phyloP scores from a whole-genome alignment of 805 yeast species.

The Yarrowia sp. region DNA sequence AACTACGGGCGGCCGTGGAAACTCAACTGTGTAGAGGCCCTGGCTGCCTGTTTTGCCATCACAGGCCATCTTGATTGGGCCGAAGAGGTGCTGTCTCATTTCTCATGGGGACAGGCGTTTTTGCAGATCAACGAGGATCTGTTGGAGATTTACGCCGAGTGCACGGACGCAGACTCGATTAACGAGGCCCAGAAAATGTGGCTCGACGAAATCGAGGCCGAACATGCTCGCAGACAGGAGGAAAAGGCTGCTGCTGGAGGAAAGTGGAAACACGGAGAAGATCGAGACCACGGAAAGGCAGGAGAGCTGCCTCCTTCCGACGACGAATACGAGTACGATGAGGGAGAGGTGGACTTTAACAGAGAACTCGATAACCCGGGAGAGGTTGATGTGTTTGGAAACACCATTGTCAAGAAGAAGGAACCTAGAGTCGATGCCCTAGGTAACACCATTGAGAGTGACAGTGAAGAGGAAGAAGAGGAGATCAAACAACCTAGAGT shows the following conservation, averaged over 20 bases:
- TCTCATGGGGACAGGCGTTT: slow-evolving; percentile 94
- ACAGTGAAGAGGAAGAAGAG: slow-evolving; percentile 18
- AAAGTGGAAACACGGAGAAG: slow-evolving; percentile 67
- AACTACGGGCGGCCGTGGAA: slow-evolving; percentile 97
- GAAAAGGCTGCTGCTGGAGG: slow-evolving; percentile 66
- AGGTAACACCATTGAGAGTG: slow-evolving; percentile 14
- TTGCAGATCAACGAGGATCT: slow-evolving; percentile 82
- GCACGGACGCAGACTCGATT: slow-evolving; percentile 82
- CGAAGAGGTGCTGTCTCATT: slow-evolving; percentile 70
- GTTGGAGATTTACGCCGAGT: slow-evolving; percentile 72
- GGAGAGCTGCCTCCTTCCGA: slow-evolving; percentile 46
- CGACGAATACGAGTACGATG: slow-evolving; percentile 43
- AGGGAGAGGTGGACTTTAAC: slow-evolving; percentile 38
- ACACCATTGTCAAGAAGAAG: slow-evolving; percentile 16
- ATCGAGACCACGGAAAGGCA: slow-evolving; percentile 46
- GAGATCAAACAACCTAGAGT: neutral
- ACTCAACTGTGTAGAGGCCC: slow-evolving; percentile 94
- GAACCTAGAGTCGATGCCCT: slow-evolving; percentile 6
- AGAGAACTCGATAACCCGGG: slow-evolving; percentile 3
- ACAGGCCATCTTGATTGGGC: slow-evolving; percentile 95
- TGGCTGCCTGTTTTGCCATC: slow-evolving; percentile 96
- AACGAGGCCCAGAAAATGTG: slow-evolving; percentile 75
- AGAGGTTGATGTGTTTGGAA: slow-evolving; percentile 23
- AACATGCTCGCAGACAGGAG: slow-evolving; percentile 49
- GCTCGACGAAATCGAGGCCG: slow-evolving; percentile 66